A percentile compares a stretch with the other conserved stretches of the same genome.
These are phyloP conservation scores for Paracamarosporium sp. DNA, from an alignment of 2,329 filamentous ascomycete genomes.

Conservation along the genomic window DNA sequence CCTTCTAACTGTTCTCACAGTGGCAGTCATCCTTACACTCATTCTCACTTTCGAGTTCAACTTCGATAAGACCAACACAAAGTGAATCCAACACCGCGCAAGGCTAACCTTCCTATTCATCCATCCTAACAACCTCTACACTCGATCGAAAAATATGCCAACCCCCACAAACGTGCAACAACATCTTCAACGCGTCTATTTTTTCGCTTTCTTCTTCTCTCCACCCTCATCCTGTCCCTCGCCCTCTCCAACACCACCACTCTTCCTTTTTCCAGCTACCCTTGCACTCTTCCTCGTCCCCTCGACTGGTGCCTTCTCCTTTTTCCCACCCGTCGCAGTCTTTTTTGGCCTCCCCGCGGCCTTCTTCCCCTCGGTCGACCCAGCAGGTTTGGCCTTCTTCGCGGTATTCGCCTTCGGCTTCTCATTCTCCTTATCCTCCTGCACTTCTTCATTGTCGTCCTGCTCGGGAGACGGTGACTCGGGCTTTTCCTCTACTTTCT, in stretches of 20 bases:
- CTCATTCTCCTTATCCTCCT: conserved; percentile 24
- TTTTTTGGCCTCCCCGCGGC: conserved; percentile 5
- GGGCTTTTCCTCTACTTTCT: conserved; percentile 29
- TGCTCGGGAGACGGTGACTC: conserved; percentile 22
- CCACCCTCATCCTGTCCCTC: conserved; percentile 19
- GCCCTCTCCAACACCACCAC: too few relatives aligned
- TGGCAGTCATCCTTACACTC: too few relatives aligned
- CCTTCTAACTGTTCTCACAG: too few relatives aligned
- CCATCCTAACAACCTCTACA: too few relatives aligned
- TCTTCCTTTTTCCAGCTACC: conserved; percentile 26
- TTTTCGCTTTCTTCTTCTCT: conserved; percentile 27
- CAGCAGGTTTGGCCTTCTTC: conserved; percentile 24
- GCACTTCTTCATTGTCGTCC: conserved; percentile 20
- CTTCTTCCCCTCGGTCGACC: not conserved
- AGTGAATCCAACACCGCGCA: too few relatives aligned
- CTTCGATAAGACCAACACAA: too few relatives aligned
- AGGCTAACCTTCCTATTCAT: too few relatives aligned
- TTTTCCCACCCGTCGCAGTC: not conserved
- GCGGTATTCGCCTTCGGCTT: conserved; percentile 32
- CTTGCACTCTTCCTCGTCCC: conserved; percentile 27
- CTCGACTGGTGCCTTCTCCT: conserved; percentile 11
- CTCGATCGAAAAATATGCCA: too few relatives aligned
- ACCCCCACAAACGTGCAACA: too few relatives aligned
- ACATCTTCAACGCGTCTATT: not conserved
- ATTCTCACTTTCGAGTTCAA: too few relatives aligned